Evolutionary conservation across 192 early-diverging fungal species (phyloP).

Genomic region (Dispira simplex): DNA sequence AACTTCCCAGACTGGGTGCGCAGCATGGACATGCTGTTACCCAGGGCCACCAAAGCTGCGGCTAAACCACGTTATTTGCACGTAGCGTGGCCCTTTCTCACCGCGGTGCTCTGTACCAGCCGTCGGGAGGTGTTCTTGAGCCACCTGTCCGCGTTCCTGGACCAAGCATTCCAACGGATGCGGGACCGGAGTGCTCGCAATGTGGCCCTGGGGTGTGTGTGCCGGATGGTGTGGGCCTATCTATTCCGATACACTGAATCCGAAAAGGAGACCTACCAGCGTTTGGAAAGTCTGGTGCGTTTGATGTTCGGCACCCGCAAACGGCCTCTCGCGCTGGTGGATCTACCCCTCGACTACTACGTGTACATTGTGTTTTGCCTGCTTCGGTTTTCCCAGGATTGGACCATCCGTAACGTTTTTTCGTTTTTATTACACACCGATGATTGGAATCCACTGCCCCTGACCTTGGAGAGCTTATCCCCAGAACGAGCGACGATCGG

Average conservation of each 20-base stretch:
- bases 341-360: conserved; percentile 48
- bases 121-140: conserved; percentile 75
- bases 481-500: conserved; percentile 65
- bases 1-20: conserved; percentile 89
- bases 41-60: conserved; percentile 81
- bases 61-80: conserved; percentile 65
- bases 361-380: conserved; percentile 58
- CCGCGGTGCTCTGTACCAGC: conserved; percentile 82
- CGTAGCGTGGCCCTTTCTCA: conserved; percentile 70
- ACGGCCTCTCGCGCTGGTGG: conserved; percentile 37
- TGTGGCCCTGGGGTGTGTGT: conserved; percentile 61
- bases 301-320: conserved; percentile 45
- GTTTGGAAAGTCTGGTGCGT: conserved; percentile 38
- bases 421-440: conserved; percentile 49
- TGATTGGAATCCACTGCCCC: conserved; percentile 21
- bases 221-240: conserved; percentile 85
- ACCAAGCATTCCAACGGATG: conserved; percentile 49
- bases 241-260: conserved; percentile 78
- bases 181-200: conserved; percentile 60
- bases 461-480: conserved; percentile 30
- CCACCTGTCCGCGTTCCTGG: conserved; percentile 54
- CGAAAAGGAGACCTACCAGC: conserved; percentile 27
- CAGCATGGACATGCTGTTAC: conserved; percentile 80
- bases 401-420: conserved; percentile 49
- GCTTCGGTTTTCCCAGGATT: conserved; percentile 40